These are phyloP conservation scores for Rhodocollybia butyracea DNA, from an alignment of 768 basidiomycete species.

Conservation along the genomic window DNA sequence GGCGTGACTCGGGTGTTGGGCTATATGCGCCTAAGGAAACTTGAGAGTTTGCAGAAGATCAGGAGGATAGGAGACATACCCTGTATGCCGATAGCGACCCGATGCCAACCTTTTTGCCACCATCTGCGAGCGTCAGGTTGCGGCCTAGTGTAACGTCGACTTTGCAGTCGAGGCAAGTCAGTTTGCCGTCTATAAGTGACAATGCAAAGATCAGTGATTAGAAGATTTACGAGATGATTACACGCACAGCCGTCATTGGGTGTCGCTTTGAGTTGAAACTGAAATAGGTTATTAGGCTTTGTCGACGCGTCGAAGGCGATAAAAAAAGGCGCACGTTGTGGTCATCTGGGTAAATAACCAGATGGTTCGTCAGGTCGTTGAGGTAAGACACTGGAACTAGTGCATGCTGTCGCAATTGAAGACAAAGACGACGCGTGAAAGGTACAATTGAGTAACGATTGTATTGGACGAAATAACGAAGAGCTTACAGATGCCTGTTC, in stretches of 20 bases:
- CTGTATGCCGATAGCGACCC: slow-evolving; percentile 2
- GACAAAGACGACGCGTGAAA: not conserved
- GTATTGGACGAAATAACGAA: too few species aligned
- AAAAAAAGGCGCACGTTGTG: not conserved
- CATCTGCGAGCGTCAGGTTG: not conserved
- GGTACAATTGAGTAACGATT: not conserved
- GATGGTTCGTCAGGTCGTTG: not conserved
- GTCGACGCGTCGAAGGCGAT: not conserved
- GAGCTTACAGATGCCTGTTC: not conserved
- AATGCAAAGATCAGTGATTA: not conserved
- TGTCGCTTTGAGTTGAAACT: not conserved
- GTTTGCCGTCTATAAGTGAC: not conserved
- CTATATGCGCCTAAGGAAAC: not conserved
- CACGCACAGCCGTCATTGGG: slow-evolving; percentile 3
- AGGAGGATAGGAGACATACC: not conserved
- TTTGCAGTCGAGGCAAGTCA: slow-evolving; percentile 6
- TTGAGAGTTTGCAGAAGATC: not conserved
- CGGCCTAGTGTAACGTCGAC: not conserved
- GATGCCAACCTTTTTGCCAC: slow-evolving; percentile 3
- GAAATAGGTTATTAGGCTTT: not conserved
- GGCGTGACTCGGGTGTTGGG: slow-evolving; percentile 1
- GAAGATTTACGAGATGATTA: too few species aligned
- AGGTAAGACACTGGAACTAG: not conserved
- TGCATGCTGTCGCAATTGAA: not conserved
- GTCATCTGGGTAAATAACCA: not conserved